A percentile compares a stretch with the other conserved stretches of the same genome.
These are phyloP conservation scores for Stereocaulon alpinum DNA, from an alignment of 495 filamentous ascomycete species.

Conservation along the genomic window DNA sequence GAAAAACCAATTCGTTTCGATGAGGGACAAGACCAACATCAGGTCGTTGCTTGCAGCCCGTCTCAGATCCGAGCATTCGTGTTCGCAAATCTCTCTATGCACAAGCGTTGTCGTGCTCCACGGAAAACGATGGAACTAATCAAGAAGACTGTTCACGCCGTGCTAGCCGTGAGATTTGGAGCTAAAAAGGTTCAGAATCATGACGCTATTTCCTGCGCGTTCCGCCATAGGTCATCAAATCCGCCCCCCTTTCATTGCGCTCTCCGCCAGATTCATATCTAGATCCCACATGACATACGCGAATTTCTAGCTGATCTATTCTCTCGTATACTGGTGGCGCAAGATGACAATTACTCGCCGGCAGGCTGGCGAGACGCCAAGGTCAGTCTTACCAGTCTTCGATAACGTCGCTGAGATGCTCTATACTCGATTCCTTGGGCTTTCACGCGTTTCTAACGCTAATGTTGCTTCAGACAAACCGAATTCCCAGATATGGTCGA, in stretches of 20 bases:
- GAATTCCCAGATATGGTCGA: slow-evolving; percentile 47
- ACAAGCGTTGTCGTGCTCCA: too few relatives aligned
- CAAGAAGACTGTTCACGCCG: too few relatives aligned
- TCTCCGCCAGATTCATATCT: background rate
- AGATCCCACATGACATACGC: background rate
- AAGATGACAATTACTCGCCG: slow-evolving; percentile 12
- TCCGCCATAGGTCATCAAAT: background rate
- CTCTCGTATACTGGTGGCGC: background rate
- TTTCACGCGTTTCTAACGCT: slow-evolving; percentile 4
- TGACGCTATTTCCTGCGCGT: too few relatives aligned
- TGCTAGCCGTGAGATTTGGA: too few relatives aligned
- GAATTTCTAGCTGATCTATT: background rate
- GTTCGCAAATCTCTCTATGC: too few relatives aligned
- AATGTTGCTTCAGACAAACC: slow-evolving; percentile 38
- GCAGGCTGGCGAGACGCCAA: slow-evolving; percentile 20
- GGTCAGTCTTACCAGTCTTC: slow-evolving; percentile 27
- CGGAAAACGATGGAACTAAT: too few relatives aligned
- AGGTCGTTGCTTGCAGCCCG: too few relatives aligned
- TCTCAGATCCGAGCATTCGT: too few relatives aligned
- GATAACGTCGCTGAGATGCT: background rate
- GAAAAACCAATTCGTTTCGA: too few relatives aligned
- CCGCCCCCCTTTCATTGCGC: background rate
- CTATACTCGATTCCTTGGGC: background rate
- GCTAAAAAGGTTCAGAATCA: too few relatives aligned
- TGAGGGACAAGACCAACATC: too few relatives aligned